Conservation (phyloP, 805 yeast genomes). For the Kodamaea kakaduensis region DNA sequence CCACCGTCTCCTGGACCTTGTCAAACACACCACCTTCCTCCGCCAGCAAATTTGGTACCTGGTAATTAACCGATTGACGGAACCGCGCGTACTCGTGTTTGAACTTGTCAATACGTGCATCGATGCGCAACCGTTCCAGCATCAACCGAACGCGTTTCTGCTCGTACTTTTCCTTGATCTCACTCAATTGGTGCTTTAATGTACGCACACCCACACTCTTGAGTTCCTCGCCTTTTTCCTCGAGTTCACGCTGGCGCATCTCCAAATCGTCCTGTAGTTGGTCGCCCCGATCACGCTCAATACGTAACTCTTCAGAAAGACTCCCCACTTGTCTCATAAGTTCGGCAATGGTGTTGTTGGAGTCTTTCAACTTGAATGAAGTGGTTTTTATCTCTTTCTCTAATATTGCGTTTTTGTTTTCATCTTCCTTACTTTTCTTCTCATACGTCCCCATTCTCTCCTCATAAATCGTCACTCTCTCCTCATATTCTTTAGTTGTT, state of each 20-base stretch:
- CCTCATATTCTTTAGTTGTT: too few relatives aligned
- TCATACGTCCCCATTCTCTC: too few relatives aligned
- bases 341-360: conserved; percentile 1
- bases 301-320: neutral
- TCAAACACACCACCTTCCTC: conserved; percentile 6
- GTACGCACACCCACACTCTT: conserved; percentile 1
- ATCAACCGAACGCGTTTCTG: conserved; percentile 6
- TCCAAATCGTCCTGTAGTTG: conserved; percentile 10
- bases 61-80: conserved; percentile 8
- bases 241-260: conserved; percentile 9
- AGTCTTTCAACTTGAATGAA: neutral
- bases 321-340: neutral
- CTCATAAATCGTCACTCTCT: too few relatives aligned
- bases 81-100: conserved; percentile 11
- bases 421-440: too few relatives aligned
- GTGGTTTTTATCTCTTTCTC: neutral
- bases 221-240: conserved; percentile 9
- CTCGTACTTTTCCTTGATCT: conserved; percentile 11
- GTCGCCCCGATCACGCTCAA: conserved; percentile 8
- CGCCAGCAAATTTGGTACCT: conserved; percentile 7
- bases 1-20: conserved; percentile 5
- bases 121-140: conserved; percentile 11
- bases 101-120: conserved; percentile 9
- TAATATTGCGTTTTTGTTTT: too few relatives aligned
- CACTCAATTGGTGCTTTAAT: conserved; percentile 8